phyloP scores from a whole-genome alignment of 140 eudicot genomes.

The Ambrosia hybrid region DNA sequence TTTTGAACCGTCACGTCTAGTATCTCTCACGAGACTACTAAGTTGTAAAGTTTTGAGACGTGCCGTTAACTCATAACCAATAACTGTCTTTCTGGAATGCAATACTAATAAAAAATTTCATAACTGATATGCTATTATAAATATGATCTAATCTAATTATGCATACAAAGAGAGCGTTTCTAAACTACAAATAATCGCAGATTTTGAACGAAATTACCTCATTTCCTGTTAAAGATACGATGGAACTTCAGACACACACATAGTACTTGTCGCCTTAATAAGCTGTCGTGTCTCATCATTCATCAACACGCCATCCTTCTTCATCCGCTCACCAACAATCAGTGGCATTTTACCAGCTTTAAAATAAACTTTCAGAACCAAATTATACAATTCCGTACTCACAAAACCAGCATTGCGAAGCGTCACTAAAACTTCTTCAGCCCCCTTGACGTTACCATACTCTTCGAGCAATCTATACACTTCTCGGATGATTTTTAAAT shows the following conservation, averaged over 20 bases:
- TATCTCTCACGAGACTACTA: too few relatives aligned
- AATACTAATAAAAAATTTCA: too few relatives aligned
- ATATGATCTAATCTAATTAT: background rate
- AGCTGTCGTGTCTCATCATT: slow-evolving; percentile 71
- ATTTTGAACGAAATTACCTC: background rate
- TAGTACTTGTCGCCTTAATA: slow-evolving; percentile 63
- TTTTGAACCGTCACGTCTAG: too few relatives aligned
- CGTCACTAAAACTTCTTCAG: slow-evolving; percentile 55
- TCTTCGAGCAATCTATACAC: slow-evolving; percentile 55
- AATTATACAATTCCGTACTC: slow-evolving; percentile 65
- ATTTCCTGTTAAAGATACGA: slow-evolving; percentile 27
- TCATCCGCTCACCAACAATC: slow-evolving; percentile 79
- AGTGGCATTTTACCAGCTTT: slow-evolving; percentile 85
- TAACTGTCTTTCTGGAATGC: too few relatives aligned
- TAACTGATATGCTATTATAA: too few relatives aligned
- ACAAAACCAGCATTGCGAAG: slow-evolving; percentile 66
- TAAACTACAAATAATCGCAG: background rate
- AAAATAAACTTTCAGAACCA: slow-evolving; percentile 59
- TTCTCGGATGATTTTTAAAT: slow-evolving; percentile 47
- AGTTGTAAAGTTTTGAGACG: too few relatives aligned
- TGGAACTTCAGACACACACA: slow-evolving; percentile 72
- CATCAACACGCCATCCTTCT: slow-evolving; percentile 58
- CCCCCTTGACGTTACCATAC: slow-evolving; percentile 58
- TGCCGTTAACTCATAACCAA: too few relatives aligned
- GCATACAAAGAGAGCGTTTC: background rate